These are phyloP conservation scores for Aspergillus neotritici DNA, from an alignment of 2,329 filamentous ascomycete species.

Conservation along the genomic window DNA sequence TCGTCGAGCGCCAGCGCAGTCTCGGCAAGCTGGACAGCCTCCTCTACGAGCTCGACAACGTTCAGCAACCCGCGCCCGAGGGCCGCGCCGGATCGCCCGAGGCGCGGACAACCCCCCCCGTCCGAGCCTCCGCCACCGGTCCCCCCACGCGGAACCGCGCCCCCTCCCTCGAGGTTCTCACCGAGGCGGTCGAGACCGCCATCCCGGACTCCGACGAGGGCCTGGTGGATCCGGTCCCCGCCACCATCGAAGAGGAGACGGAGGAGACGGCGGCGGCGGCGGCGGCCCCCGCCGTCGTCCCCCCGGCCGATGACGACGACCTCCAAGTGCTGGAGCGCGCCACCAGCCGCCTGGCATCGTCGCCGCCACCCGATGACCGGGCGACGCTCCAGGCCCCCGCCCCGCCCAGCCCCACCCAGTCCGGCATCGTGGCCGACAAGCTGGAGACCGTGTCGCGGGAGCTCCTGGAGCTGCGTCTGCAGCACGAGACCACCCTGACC, in stretches of 20 bases:
- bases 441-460: slow-evolving; percentile 87
- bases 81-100: slow-evolving; percentile 16
- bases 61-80: slow-evolving; percentile 54
- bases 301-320: slow-evolving; percentile 21
- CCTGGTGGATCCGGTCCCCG: slow-evolving; percentile 29
- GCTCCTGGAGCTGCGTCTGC: slow-evolving; percentile 79
- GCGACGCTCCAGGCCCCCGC: slow-evolving; percentile 33
- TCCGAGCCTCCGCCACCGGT: slow-evolving; percentile 9
- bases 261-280: slow-evolving; percentile 14
- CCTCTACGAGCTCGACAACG: slow-evolving; percentile 75
- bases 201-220: slow-evolving; percentile 44
- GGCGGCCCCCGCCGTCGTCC: slow-evolving; percentile 5
- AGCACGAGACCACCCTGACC: slow-evolving; percentile 76
- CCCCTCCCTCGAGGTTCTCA: slow-evolving; percentile 38
- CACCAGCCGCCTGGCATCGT: slow-evolving; percentile 23
- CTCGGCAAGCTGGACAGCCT: slow-evolving; percentile 91
- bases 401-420: slow-evolving; percentile 67
- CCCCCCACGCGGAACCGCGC: slow-evolving; percentile 27
- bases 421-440: slow-evolving; percentile 83
- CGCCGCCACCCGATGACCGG: slow-evolving; percentile 33
- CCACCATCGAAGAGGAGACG: slow-evolving; percentile 21
- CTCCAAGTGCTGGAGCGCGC: slow-evolving; percentile 33
- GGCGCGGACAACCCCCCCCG: slow-evolving; percentile 11
- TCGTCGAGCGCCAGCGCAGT: slow-evolving; percentile 90
- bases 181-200: slow-evolving; percentile 41